Evolutionary conservation across 192 early-diverging fungal species (phyloP).

Genomic region (Cetraspora pellucida): DNA sequence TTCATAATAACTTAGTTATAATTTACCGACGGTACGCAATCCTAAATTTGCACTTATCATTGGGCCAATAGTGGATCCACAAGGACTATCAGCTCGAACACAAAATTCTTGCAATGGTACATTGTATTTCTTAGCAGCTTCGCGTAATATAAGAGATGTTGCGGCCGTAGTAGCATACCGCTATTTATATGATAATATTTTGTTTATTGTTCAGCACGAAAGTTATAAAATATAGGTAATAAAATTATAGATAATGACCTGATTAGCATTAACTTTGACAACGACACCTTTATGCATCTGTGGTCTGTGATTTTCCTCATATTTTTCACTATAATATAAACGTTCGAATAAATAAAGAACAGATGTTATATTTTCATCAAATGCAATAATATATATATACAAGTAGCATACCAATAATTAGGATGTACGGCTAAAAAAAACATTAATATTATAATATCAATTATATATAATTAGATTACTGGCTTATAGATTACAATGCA

Average conservation of each 20-base stretch:
- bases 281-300: constrained; percentile 91
- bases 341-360: no score
- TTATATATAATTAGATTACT: background rate
- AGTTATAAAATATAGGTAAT: background rate
- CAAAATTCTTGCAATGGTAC: constrained; percentile 91
- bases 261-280: constrained; percentile 97
- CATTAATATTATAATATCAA: constrained; percentile 4
- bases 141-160: constrained; percentile 71
- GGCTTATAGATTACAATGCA: no score
- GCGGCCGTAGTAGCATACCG: constrained; percentile 79
- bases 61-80: constrained; percentile 97
- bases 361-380: no score
- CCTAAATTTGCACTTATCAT: constrained; percentile 94
- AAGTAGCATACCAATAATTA: constrained; percentile 42
- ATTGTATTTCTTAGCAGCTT: constrained; percentile 73
- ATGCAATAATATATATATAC: background rate
- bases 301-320: constrained; percentile 93
- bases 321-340: constrained; percentile 63
- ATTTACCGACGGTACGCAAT: constrained; percentile 84
- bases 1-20: background rate
- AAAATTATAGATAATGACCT: constrained; percentile 35
- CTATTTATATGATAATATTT: constrained; percentile 39
- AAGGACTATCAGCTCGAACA: constrained; percentile 91
- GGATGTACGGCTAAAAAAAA: constrained; percentile 63
- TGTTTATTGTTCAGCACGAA: background rate